phyloP scores from a whole-genome alignment of 768 basidiomycete species.

The Hysterangium stoloniferum region DNA sequence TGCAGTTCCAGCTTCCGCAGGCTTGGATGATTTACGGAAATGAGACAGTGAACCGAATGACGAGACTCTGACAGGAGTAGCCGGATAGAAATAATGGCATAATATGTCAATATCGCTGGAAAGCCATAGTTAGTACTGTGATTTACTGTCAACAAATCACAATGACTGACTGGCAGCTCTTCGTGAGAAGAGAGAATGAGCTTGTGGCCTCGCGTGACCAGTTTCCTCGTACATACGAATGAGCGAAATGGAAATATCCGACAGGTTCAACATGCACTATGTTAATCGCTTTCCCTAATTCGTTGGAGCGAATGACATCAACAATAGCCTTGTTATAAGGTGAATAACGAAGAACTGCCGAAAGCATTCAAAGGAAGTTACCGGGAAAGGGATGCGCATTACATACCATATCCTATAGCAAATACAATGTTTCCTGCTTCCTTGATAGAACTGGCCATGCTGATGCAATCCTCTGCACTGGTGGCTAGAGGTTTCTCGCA shows the following conservation, averaged over 20 bases:
- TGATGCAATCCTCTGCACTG: conserved; percentile 60
- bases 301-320: conserved; percentile 59
- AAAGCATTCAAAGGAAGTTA: too few relatives aligned
- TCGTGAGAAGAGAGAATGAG: conserved; percentile 81
- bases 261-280: conserved; percentile 81
- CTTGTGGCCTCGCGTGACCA: conserved; percentile 66
- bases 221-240: conserved; percentile 80
- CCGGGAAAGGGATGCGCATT: too few relatives aligned
- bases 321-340: conserved; percentile 70
- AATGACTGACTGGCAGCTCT: conserved; percentile 74
- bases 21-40: conserved; percentile 69
- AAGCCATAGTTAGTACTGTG: neutral
- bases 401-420: conserved; percentile 79
- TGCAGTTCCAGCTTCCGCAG: conserved; percentile 54
- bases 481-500: conserved; percentile 95
- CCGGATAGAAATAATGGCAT: conserved; percentile 68
- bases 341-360: conserved; percentile 84
- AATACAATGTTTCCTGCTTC: conserved; percentile 60
- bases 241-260: conserved; percentile 83
- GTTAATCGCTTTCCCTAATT: conserved; percentile 73
- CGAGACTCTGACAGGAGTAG: conserved; percentile 58
- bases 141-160: conserved; percentile 3
- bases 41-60: conserved; percentile 84
- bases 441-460: conserved; percentile 66
- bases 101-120: conserved; percentile 78